Evolutionary conservation across 75 land plant genomes (phyloP), one percentile per base, ranked within the genome.

Genomic region (Cupressus sempervirens): DNA sequence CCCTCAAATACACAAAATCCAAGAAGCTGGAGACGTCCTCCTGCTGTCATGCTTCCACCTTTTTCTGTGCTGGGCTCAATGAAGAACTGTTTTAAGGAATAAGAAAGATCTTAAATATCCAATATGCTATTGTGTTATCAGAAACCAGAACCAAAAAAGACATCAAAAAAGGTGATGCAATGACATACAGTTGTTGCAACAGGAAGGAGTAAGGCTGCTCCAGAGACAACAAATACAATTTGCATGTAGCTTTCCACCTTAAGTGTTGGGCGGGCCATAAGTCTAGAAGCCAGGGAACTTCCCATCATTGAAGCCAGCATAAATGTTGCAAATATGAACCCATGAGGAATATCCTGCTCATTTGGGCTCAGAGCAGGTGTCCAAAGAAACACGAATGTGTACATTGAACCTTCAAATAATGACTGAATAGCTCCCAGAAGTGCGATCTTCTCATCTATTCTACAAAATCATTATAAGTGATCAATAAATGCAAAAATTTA

Each of bases 281-380:
- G 84, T 8, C 95, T 89, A 84, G 99, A 94, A 34, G 99, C 96
- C 87, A 97, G 85, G 32, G 99, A 94, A 82, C 99, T 97, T 79
- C 96, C 99, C 91, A 96, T 85, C 99, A 97, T 97, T 80, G 98
- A 96, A 86, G 98, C 88, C 83, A 97, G 86, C 99, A 97, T 97
- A 86, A 97, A 97, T 38, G 98, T 97, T 0, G 99, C 99, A 90
- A 97, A 97, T 73, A 97, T 97, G 84, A 96, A 97, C 43, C 99
- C 99, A 91, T 95, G 97, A 41, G 99, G 99, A 88, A 97, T 97
- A 4, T 92, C 98, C 85, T 97, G 95, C 65, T 96, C 91, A 83
- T 94, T 90, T 79, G 98, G 99, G 86, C 98, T 96, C 68, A 97
- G 83, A 83, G 99, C 99, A 83, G 99, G 99, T 30, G 98, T 97